Conservation (phyloP, 306 rosid species). For the Inga laurina region DNA sequence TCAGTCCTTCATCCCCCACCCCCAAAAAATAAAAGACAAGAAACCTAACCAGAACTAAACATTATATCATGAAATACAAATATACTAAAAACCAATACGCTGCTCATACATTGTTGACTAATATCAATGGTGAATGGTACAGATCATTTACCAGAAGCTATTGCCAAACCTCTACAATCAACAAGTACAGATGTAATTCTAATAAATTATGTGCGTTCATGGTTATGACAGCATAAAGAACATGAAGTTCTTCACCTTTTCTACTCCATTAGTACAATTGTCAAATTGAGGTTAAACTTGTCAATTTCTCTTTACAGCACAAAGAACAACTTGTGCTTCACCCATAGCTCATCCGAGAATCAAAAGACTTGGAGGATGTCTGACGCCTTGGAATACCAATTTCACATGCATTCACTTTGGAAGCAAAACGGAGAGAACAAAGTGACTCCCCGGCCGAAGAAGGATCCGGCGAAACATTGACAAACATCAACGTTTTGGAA, state of each 20-base stretch:
- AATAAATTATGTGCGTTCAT: not conserved
- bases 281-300: not conserved
- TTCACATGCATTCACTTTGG: not conserved
- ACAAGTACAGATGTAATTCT: not conserved
- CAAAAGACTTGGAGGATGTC: not conserved
- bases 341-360: not conserved
- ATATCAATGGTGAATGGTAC: not conserved
- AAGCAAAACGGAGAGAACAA: not conserved
- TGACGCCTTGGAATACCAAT: conserved; percentile 1
- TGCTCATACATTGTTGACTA: not conserved
- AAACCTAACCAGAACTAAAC: not conserved
- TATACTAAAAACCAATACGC: not conserved
- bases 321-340: not conserved
- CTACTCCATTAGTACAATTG: not conserved
- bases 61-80: not conserved
- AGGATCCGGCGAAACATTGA: not conserved
- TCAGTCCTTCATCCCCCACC: not conserved
- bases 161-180: not conserved
- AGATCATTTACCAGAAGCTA: not conserved
- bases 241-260: not conserved
- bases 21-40: not conserved
- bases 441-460: not conserved
- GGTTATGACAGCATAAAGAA: not conserved
- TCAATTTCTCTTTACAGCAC: not conserved
- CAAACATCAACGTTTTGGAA: conserved; percentile 7